Conservation (phyloP, 108 stramenopile genomes). For the Nannochloropsis salina region DNA sequence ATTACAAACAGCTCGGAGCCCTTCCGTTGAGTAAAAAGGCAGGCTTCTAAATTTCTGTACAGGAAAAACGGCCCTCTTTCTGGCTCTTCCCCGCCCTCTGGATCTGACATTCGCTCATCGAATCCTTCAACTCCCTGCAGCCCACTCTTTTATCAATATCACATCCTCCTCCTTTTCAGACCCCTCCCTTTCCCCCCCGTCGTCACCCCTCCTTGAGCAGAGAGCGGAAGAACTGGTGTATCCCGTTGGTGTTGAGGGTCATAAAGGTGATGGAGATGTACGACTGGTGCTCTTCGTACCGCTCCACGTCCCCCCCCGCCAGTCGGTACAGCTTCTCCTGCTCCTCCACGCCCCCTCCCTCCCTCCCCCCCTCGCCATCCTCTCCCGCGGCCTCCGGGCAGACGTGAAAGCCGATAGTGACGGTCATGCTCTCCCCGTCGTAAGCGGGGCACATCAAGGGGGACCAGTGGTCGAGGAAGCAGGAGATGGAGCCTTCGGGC, state of each 20-base stretch:
- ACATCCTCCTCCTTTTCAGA: too few species aligned
- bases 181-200: too few species aligned
- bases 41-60: too few species aligned
- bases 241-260: not conserved
- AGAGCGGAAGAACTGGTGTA: not conserved
- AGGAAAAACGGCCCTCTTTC: too few species aligned
- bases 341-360: not conserved
- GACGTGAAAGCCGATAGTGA: not conserved
- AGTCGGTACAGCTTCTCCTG: conserved; percentile 4
- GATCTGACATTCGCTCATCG: too few species aligned
- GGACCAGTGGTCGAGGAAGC: conserved; percentile 15
- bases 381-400: not conserved
- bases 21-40: too few species aligned
- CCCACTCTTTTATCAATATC: too few species aligned
- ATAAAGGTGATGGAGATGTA: not conserved
- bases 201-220: not conserved
- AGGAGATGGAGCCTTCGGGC: conserved; percentile 12
- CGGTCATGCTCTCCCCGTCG: conserved; percentile 15
- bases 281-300: not conserved
- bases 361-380: not conserved
- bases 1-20: too few species aligned
- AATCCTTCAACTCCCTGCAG: too few species aligned
- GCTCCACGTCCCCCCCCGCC: not conserved
- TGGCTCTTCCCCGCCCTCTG: too few species aligned
- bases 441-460: not conserved